Percentiles rank a stretch among this genome's conserved stretches.
Evolutionary conservation across 2,329 filamentous ascomycete genomes (phyloP).

Genomic region (Monosporascus sp.): DNA sequence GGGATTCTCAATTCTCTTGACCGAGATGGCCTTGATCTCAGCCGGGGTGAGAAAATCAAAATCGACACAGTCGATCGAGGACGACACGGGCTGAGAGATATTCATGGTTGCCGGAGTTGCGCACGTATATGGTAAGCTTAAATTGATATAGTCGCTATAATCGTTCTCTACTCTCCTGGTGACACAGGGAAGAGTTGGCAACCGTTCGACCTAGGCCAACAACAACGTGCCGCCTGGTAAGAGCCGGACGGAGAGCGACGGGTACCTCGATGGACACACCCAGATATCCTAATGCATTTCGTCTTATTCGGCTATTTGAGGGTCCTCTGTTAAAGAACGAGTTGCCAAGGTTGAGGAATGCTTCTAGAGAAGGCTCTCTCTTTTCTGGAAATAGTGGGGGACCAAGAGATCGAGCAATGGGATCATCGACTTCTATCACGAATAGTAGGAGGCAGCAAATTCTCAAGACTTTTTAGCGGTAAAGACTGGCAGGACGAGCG

Average conservation of each 20-base stretch:
- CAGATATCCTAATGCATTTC: background rate
- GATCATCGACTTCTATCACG: background rate
- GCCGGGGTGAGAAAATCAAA: conserved; percentile 78
- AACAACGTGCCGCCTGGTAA: background rate
- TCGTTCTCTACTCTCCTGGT: background rate
- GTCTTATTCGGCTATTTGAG: background rate
- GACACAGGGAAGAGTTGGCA: background rate
- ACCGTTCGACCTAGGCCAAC: too few relatives aligned
- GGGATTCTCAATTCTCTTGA: conserved; percentile 89
- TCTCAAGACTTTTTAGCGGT: conserved; percentile 40
- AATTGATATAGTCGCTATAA: conserved; percentile 4
- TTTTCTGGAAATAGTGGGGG: background rate
- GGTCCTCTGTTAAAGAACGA: background rate
- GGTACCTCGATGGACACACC: background rate
- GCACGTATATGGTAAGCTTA: background rate
- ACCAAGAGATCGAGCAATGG: background rate
- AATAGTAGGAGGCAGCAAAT: conserved; percentile 4
- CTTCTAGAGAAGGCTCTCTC: background rate
- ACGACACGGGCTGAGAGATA: conserved; percentile 75
- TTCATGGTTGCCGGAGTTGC: conserved; percentile 47
- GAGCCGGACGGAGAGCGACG: background rate
- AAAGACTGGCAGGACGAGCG: conserved; percentile 30
- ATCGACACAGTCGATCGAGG: conserved; percentile 79
- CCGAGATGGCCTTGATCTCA: conserved; percentile 85
- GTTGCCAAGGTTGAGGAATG: background rate